Conservation (phyloP, 1,139 yeast genomes). For the Yamadazyma friedrichii region DNA sequence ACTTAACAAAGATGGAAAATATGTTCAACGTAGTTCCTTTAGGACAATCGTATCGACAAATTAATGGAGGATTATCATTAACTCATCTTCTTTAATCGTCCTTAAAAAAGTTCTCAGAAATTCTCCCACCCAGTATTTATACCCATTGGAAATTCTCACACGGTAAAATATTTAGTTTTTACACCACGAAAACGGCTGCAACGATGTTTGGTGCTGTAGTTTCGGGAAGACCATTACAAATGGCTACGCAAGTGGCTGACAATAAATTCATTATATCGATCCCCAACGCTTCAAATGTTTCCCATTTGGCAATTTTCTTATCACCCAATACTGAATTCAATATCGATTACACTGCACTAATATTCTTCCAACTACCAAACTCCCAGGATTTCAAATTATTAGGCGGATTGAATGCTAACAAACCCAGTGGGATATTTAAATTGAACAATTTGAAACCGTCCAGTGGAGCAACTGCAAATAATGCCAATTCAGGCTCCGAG, state of each 20-base stretch:
- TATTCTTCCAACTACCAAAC: slow-evolving; percentile 82
- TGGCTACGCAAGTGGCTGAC: slow-evolving; percentile 62
- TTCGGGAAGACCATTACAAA: slow-evolving; percentile 54
- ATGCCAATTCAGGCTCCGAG: slow-evolving; percentile 8
- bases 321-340: slow-evolving; percentile 64
- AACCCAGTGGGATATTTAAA: slow-evolving; percentile 91
- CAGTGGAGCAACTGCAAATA: slow-evolving; percentile 13
- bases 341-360: slow-evolving; percentile 71
- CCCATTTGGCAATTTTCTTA: slow-evolving; percentile 73
- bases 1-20: slow-evolving; percentile 69
- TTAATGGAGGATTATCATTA: slow-evolving; percentile 12
- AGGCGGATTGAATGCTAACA: slow-evolving; percentile 69
- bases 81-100: slow-evolving; percentile 9
- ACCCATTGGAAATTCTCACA: too few species aligned
- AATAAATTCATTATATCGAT: slow-evolving; percentile 62
- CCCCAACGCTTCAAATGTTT: slow-evolving; percentile 60
- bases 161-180: too few species aligned
- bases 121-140: not conserved
- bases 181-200: too few species aligned
- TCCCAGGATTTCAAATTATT: slow-evolving; percentile 67
- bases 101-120: not conserved
- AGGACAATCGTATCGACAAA: slow-evolving; percentile 63
- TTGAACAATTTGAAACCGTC: slow-evolving; percentile 46
- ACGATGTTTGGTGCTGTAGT: slow-evolving; percentile 56
- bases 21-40: slow-evolving; percentile 68